Evolutionary conservation across 2,329 filamentous ascomycete species (phyloP).

Genomic region (Fusarium nisikadoi): DNA sequence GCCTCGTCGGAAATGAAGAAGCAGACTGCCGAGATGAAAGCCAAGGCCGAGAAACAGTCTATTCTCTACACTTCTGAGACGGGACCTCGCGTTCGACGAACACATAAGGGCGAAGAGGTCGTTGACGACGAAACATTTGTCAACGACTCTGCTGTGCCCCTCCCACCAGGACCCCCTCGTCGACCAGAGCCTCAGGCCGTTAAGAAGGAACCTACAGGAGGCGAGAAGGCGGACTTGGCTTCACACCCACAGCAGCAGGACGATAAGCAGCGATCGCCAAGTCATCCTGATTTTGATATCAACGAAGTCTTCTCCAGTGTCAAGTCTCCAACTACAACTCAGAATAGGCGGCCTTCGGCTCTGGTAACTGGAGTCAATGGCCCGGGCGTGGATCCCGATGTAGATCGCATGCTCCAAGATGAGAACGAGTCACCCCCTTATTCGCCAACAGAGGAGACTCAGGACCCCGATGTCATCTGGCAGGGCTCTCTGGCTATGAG

Average conservation of each 20-base stretch:
- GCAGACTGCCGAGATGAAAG: slow-evolving; percentile 80
- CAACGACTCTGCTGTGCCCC: slow-evolving; percentile 50
- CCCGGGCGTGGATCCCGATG: slow-evolving; percentile 82
- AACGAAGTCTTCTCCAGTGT: slow-evolving; percentile 87
- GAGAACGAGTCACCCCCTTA: slow-evolving; percentile 84
- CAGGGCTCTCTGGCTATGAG: slow-evolving; percentile 80
- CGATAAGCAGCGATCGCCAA: slow-evolving; percentile 63
- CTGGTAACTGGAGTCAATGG: slow-evolving; percentile 59
- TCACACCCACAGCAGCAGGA: slow-evolving; percentile 53
- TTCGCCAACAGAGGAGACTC: slow-evolving; percentile 77
- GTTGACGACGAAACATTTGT: slow-evolving; percentile 77
- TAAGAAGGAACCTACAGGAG: slow-evolving; percentile 50
- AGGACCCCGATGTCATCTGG: slow-evolving; percentile 80
- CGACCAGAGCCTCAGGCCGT: slow-evolving; percentile 42
- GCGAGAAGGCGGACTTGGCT: slow-evolving; percentile 40
- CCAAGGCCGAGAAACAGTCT: slow-evolving; percentile 82
- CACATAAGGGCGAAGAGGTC: slow-evolving; percentile 94
- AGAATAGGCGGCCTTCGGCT: slow-evolving; percentile 61
- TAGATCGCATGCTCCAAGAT: slow-evolving; percentile 88
- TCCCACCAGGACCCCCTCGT: slow-evolving; percentile 35
- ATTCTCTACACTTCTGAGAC: slow-evolving; percentile 79
- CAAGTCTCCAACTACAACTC: slow-evolving; percentile 72
- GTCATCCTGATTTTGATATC: slow-evolving; percentile 77
- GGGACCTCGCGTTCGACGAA: slow-evolving; percentile 82
- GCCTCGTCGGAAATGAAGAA: slow-evolving; percentile 89